These are phyloP conservation scores for Mycosphaerella sp. DNA, from an alignment of 2,329 filamentous ascomycete species.

Conservation along the genomic window DNA sequence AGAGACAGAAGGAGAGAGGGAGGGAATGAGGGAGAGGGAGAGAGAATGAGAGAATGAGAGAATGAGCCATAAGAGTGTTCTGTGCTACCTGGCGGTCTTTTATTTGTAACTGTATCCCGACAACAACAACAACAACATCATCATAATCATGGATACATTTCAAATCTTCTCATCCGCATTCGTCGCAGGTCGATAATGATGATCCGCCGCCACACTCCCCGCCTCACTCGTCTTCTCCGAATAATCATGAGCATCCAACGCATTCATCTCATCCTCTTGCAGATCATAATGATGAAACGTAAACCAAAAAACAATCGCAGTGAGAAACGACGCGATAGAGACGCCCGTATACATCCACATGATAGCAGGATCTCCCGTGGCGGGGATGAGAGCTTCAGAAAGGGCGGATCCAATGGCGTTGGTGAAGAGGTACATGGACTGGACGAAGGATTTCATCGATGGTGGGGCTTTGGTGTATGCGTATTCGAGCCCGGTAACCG, in stretches of 20 bases:
- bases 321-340: conserved; percentile 19
- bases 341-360: conserved; percentile 51
- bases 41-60: too few relatives aligned
- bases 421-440: conserved; percentile 55
- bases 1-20: too few relatives aligned
- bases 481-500: conserved; percentile 44
- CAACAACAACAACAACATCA: not conserved
- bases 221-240: conserved; percentile 17
- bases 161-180: conserved; percentile 12
- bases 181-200: conserved; percentile 1
- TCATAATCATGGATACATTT: not conserved
- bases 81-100: not conserved
- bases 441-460: conserved; percentile 45
- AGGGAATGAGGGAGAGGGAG: too few relatives aligned
- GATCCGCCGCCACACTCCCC: conserved; percentile 4
- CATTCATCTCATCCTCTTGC: conserved; percentile 47
- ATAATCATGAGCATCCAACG: conserved; percentile 36
- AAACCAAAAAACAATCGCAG: conserved; percentile 27
- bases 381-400: conserved; percentile 55
- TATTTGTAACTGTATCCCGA: not conserved
- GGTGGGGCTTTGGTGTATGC: conserved; percentile 44
- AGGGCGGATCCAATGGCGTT: conserved; percentile 54
- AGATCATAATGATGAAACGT: conserved; percentile 39
- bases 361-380: conserved; percentile 57
- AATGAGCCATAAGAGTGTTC: not conserved